Percentiles rank a stretch among this genome's conserved stretches.
These are phyloP conservation scores for Paramecium primaurelia DNA, from an alignment of 73 alveolate species.

Conservation along the genomic window DNA sequence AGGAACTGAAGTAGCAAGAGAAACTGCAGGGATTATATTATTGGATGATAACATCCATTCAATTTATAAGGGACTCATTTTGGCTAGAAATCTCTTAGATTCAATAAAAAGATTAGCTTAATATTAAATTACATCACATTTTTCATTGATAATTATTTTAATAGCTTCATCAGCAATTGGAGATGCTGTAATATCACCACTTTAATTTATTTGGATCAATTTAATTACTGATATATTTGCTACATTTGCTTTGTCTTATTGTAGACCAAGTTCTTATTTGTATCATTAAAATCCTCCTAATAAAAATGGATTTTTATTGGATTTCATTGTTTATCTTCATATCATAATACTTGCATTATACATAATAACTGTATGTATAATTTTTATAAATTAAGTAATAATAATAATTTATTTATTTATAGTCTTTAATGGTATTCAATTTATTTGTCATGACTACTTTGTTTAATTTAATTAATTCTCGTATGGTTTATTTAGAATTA, in stretches of 20 bases:
- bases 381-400: constrained; percentile 68
- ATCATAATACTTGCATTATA: constrained; percentile 71
- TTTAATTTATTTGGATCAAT: constrained; percentile 92
- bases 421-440: constrained; percentile 83
- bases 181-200: constrained; percentile 79
- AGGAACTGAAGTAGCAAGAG: constrained; percentile 95
- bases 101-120: constrained; percentile 85
- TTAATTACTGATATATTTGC: constrained; percentile 86
- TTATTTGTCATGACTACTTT: constrained; percentile 78
- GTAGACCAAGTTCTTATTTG: constrained; percentile 83
- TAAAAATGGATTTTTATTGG: constrained; percentile 76
- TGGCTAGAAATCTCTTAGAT: constrained; percentile 93
- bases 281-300: constrained; percentile 81
- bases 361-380: constrained; percentile 64
- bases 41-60: constrained; percentile 88
- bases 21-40: constrained; percentile 83
- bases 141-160: constrained; percentile 77
- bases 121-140: constrained; percentile 82
- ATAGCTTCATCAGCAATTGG: constrained; percentile 79
- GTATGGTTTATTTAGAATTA: constrained; percentile 85
- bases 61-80: constrained; percentile 81
- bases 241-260: constrained; percentile 90
- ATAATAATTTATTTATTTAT: constrained; percentile 70
- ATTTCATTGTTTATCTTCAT: constrained; percentile 84
- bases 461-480: constrained; percentile 86